Evolutionary conservation across 2,329 filamentous ascomycete genomes (phyloP), one percentile per base, ranked within the genome.

Genomic region (Monilinia fructigena): DNA sequence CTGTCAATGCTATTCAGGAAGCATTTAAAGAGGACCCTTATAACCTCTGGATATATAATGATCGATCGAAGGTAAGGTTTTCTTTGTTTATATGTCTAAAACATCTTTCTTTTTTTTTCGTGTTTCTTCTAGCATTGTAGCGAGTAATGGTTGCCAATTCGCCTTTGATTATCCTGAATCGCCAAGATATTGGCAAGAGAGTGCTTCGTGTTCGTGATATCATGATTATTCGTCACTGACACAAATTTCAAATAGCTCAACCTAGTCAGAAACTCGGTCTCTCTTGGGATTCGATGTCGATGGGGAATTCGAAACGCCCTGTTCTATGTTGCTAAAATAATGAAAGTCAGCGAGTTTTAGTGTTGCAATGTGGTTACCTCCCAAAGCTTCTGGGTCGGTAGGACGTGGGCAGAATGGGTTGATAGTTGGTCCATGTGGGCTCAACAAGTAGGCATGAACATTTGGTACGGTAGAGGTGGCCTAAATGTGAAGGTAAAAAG

Each of bases 281-380:
- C 73, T 47, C 66, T 75, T 26, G 82, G 81, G 2, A 84, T 89
- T 1, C 84, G 90, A 63, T 90, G 89, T 77, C 80, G 80, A 70
- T 91, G 89, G 86, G 88, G 89, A 35, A 89, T 92, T 75, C 81
- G 83, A 63, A 86, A 89, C 74, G 87, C 84, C 63, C 82, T 90
- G 48, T 90, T 91, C 78, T 85, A 89, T 71, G 86, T 91, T 67
- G 87, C 87, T 12, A 89, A 87, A 76, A 89, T 72, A 78, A 81
- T 42, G 67, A 70, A 40, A 77, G 74, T 61, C 78, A 80, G 52
- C 82, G 83, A 66, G 82, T 91, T 47, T 81, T 91, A 38, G 89
- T 12, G 86, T 90, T 31, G 86, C 88, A 66, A 91, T 90, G 84
- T 92, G 89, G 89, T 79, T 90, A 63, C 82, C 82, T 0, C 89